These are phyloP conservation scores for Coemansia sp. DNA, from an alignment of 192 early-diverging fungal species.

Conservation along the genomic window DNA sequence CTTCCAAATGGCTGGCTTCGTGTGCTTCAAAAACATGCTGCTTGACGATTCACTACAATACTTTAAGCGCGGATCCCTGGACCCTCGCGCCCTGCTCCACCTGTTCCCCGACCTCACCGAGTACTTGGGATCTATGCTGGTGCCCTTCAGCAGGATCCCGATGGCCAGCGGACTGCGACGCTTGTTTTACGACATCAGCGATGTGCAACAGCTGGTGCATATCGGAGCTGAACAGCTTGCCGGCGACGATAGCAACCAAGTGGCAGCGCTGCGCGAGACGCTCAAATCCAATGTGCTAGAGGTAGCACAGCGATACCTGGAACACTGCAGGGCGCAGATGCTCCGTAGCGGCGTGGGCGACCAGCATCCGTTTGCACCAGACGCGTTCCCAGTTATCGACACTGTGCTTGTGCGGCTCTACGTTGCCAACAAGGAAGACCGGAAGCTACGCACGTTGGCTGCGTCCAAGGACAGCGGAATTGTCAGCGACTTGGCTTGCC, in stretches of 20 bases:
- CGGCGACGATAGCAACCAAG: slow-evolving; percentile 14
- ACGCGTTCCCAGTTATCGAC: slow-evolving; percentile 36
- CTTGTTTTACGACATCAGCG: slow-evolving; percentile 29
- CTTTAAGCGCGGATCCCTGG: slow-evolving; percentile 32
- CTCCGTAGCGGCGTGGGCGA: not conserved
- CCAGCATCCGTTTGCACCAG: slow-evolving; percentile 19
- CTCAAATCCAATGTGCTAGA: slow-evolving; percentile 30
- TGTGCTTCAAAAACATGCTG: slow-evolving; percentile 28
- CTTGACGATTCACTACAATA: slow-evolving; percentile 44
- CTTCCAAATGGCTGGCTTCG: slow-evolving; percentile 38
- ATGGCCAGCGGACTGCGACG: slow-evolving; percentile 32
- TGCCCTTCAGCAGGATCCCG: slow-evolving; percentile 35
- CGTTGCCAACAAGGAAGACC: slow-evolving; percentile 15
- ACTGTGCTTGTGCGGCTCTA: slow-evolving; percentile 42
- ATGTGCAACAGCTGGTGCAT: slow-evolving; percentile 11
- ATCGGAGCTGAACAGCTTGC: slow-evolving; percentile 17
- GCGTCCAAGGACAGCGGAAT: slow-evolving; percentile 2
- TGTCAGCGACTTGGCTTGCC: slow-evolving; percentile 28
- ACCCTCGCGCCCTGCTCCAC: slow-evolving; percentile 44
- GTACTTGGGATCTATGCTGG: slow-evolving; percentile 34
- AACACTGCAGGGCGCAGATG: slow-evolving; percentile 20
- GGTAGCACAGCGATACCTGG: slow-evolving; percentile 43
- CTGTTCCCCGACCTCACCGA: slow-evolving; percentile 32
- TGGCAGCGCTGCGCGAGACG: slow-evolving; percentile 5
- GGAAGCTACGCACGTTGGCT: slow-evolving; percentile 20